Evolutionary conservation across 192 early-diverging fungal genomes (phyloP).

Genomic region (Gigaspora rosea): DNA sequence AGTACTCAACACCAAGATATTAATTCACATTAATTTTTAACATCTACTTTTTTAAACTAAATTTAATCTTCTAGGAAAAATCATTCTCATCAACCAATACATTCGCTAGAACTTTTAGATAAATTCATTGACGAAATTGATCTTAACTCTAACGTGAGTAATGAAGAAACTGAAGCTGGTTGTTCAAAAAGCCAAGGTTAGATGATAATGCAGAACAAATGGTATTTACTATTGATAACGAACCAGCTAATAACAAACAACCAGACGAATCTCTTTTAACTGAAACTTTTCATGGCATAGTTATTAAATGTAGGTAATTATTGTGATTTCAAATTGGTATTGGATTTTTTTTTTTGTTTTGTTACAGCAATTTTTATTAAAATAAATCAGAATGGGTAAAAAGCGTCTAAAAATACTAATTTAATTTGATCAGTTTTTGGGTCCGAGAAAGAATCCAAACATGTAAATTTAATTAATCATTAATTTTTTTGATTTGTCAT

Average conservation of each 20-base stretch:
- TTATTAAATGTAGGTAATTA: slow-evolving; percentile 13
- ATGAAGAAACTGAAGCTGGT: background rate
- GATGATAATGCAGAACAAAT: background rate
- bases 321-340: background rate
- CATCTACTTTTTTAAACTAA: background rate
- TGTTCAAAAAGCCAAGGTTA: background rate
- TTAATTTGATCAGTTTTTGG: no score
- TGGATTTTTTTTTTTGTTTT: background rate
- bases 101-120: background rate
- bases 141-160: no score
- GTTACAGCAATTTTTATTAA: background rate
- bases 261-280: slow-evolving; percentile 6
- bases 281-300: slow-evolving; percentile 4
- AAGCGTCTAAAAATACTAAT: background rate
- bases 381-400: background rate
- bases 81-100: background rate
- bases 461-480: no score
- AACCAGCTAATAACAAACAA: background rate
- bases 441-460: no score
- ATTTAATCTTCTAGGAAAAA: background rate
- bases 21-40: background rate
- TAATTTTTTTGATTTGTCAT: no score
- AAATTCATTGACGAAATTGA: background rate
- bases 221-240: background rate
- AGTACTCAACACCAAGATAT: background rate